Evolutionary conservation across 2,329 filamentous ascomycete genomes (phyloP), one percentile per base, ranked within the genome.

Genomic region (Aspergillus alliaceus): DNA sequence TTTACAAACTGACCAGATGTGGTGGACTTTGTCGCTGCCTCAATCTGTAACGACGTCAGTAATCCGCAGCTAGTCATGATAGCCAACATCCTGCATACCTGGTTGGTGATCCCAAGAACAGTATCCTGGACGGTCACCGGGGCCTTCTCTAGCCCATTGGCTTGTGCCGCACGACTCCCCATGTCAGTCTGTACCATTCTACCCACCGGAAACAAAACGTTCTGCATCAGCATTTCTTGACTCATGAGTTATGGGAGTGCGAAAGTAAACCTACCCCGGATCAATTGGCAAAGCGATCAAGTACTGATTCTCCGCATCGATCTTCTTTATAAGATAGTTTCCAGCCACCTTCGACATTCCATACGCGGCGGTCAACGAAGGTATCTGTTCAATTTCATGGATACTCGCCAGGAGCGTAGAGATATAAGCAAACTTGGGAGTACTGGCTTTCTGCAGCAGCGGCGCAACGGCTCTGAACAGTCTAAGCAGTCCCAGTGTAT

Each of bases 161-260:
- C 49, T 46, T 66, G 59, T 0, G 77, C 75, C 32, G 69, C 74
- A 0, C 48, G 54, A 55, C 75, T 75, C 0, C 79, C 78, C 67
- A 78, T 75, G 4, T 74, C 75, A 0, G 78, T 80, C 56, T 77
- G 71, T 0, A 78, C 74, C 64, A 73, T n/a, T n/a, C n/a, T n/a
- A n/a, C n/a, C n/a, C n/a, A n/a, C n/a, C n/a, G n/a, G n/a, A n/a
- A n/a, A n/a, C n/a, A n/a, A n/a, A n/a, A n/a, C n/a, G n/a, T n/a
- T n/a, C n/a, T n/a, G 75, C 12, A 7, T 9, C n/a, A 40, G 2
- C 2, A n/a, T n/a, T n/a, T n/a, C n/a, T n/a, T n/a, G n/a, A n/a
- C n/a, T n/a, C n/a, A n/a, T n/a, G n/a, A n/a, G n/a, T n/a, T n/a
- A n/a, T n/a, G n/a, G n/a, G n/a, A n/a, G n/a, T n/a, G n/a, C n/a